Evolutionary conservation across 345 rosid genomes (phyloP), one percentile per base, ranked within the genome.

Genomic region (Physaria fendleri): DNA sequence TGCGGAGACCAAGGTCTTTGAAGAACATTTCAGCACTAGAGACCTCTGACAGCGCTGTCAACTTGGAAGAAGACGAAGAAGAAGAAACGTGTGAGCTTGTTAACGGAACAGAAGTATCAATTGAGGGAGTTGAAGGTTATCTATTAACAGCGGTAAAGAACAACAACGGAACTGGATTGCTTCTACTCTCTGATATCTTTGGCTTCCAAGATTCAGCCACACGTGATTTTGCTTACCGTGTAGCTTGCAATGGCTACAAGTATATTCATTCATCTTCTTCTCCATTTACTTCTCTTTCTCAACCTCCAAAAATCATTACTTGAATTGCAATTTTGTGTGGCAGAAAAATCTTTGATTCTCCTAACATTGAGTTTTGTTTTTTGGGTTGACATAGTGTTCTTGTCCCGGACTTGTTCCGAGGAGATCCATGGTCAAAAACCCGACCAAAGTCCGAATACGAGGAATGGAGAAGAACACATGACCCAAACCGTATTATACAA

Each of bases 211-310:
- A 91, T 75, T 78, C 95, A 2, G 68, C 88, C 48, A 91, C 88
- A 1, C 79, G 88, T 46, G 90, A 91, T 40, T 91, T 87, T 14
- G 96, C 98, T 5, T 91, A 91, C 47, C 85, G 94, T 2, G 76
- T 91, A 16, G 96, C 96, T 38, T 91, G 95, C 78, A 84, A 78
- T 65, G 95, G 95, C 48, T 90, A 78, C 85, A 90, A 90, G 90
- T 90, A 81, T 32, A n/a, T n/a, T n/a, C n/a, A n/a, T n/a, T n/a
- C n/a, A n/a, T n/a, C n/a, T n/a, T 33, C 74, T 59, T 68, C 73
- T 50, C 28, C 41, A 13, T 29, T 8, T 28, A 35, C 28, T 34
- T 54, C 8, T 3, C 10, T 38, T 10, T 48, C 5, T 16, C 1
- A 17, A 33, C n/a, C 12, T 40, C 9, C 4, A 10, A 24, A 32